Evolutionary conservation across 345 rosid genomes (phyloP).

Genomic region (Carallia pectinifolia): DNA sequence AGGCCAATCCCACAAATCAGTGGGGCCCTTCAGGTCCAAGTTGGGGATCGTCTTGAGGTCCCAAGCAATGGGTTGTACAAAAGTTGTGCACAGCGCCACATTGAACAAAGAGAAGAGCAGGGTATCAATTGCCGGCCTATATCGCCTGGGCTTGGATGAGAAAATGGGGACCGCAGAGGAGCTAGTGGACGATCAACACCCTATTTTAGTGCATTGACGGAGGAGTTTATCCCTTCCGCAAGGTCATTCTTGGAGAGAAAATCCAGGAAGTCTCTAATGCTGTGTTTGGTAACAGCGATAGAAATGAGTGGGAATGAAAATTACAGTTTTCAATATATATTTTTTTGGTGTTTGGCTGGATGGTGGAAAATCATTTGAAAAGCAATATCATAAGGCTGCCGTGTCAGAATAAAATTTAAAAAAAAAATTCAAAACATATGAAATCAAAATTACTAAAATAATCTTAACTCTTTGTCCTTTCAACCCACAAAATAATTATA

Average conservation of each 20-base stretch:
- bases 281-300: background rate
- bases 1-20: constrained; percentile 34
- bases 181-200: constrained; percentile 41
- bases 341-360: no score
- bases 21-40: constrained; percentile 59
- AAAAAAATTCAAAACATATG: no score
- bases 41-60: constrained; percentile 69
- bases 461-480: no score
- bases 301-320: no score
- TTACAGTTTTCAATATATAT: no score
- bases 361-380: no score
- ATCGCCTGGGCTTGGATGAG: constrained; percentile 64
- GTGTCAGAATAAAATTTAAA: no score
- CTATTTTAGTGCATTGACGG: constrained; percentile 32
- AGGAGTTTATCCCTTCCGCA: constrained; percentile 39
- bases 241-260: constrained; percentile 50
- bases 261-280: constrained; percentile 56
- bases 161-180: constrained; percentile 52
- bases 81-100: constrained; percentile 52
- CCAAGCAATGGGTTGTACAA: constrained; percentile 67
- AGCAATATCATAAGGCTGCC: no score
- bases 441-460: no score
- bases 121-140: constrained; percentile 60
- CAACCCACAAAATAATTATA: no score
- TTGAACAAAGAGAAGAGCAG: constrained; percentile 41